Evolutionary conservation across 1,284 basidiomycete genomes (phyloP), one percentile per base, ranked within the genome.

Genomic region (Apiotrichum mycotoxinovorans): DNA sequence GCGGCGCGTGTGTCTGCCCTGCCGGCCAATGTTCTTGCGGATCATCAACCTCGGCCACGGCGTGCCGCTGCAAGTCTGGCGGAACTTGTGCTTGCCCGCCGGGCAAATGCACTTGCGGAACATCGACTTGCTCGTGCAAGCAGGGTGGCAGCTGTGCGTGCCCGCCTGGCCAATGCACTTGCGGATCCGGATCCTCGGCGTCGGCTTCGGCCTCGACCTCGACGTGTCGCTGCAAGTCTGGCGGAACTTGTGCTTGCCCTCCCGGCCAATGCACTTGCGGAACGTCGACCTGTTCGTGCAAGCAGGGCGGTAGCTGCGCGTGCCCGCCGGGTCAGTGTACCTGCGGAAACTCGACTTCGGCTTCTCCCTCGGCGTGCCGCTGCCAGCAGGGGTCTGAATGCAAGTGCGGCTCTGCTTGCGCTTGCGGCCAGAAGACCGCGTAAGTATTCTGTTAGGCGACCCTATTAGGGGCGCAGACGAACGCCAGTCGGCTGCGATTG

Each of bases 21-120:
- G 23, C 37, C 27, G 43, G 42, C n/a, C 8, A 11, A 11, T 54
- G 52, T 37, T 27, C 38, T 34, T 53, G 33, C 20, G 15, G 30
- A 40, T 62, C 60, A 12, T 63, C 63, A 54, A 58, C 43, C n/a
- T 45, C 52, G 35, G 33, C 33, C 27, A 27, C 20, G 8, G 26
- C 44, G 52, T 54, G 45, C 51, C 14, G 61, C 4, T 20, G 18
- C 46, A 48, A 35, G 47, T 34, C n/a, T 14, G 54, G 46, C 18
- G 41, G 41, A n/a, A 14, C 18, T 10, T 55, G 54, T 48, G 37
- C 38, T 33, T 55, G 47, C 40, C n/a, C 40, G 7, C 20, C 40
- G n/a, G 54, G 44, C 40, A 10, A 10, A 11, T 34, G 45, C 45
- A 20, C 8, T 4, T 47, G 45, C 20, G 38, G 46, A 33, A 27